Conservation (phyloP, 768 basidiomycete genomes). For the Leucosporidium creatinivorum region DNA sequence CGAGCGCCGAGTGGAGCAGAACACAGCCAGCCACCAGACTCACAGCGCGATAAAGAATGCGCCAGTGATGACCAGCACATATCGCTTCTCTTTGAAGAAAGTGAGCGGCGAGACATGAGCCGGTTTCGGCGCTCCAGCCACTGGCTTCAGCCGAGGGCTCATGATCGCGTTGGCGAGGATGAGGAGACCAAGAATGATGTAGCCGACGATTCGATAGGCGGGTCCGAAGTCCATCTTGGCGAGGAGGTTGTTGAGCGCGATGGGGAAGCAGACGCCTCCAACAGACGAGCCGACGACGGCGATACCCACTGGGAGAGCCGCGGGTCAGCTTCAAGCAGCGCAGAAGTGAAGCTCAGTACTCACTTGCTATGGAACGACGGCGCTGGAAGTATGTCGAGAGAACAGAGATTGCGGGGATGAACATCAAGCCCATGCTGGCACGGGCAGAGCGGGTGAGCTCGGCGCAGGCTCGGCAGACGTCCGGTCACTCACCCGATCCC, state of each 20-base stretch:
- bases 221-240: slow-evolving; percentile 35
- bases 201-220: slow-evolving; percentile 45
- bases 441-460: too few relatives aligned
- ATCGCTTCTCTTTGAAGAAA: too few relatives aligned
- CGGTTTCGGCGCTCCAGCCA: slow-evolving; percentile 35
- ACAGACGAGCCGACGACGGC: slow-evolving; percentile 61
- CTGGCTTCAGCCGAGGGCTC: slow-evolving; percentile 43
- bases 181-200: slow-evolving; percentile 46
- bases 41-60: too few relatives aligned
- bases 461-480: too few relatives aligned
- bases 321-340: too few relatives aligned
- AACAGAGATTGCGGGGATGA: slow-evolving; percentile 57
- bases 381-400: slow-evolving; percentile 59
- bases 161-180: slow-evolving; percentile 46
- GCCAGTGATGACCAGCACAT: too few relatives aligned
- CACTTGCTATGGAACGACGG: slow-evolving; percentile 58
- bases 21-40: too few relatives aligned
- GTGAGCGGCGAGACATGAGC: not conserved
- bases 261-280: slow-evolving; percentile 51
- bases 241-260: slow-evolving; percentile 52
- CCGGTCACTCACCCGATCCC: slow-evolving; percentile 43
- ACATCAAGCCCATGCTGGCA: slow-evolving; percentile 45
- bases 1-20: too few relatives aligned
- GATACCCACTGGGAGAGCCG: slow-evolving; percentile 48
- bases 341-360: too few relatives aligned